A percentile compares a stretch with the other conserved stretches of the same genome.
Conservation (phyloP, 305 asterid species). For the Plantago lanceolata region DNA sequence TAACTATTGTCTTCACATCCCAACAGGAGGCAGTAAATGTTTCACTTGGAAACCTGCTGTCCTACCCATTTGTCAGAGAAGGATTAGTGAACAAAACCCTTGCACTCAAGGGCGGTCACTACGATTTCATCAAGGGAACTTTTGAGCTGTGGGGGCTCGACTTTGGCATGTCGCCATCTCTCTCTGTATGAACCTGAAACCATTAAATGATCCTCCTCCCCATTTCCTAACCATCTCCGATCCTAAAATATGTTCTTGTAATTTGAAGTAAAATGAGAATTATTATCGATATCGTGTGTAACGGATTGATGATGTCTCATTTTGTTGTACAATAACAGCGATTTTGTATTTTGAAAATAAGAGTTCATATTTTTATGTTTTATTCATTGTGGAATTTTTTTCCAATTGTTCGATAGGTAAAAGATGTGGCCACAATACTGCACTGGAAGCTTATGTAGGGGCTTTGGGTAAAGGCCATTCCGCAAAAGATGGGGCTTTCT, state of each 20-base stretch:
- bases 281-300: slow-evolving; percentile 29
- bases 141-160: slow-evolving; percentile 92
- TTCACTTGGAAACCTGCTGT: slow-evolving; percentile 73
- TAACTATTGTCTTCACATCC: not conserved
- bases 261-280: slow-evolving; percentile 27
- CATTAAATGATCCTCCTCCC: slow-evolving; percentile 24
- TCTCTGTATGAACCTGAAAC: slow-evolving; percentile 67
- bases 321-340: slow-evolving; percentile 24
- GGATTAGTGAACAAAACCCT: slow-evolving; percentile 81
- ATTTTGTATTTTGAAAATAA: slow-evolving; percentile 17
- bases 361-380: slow-evolving; percentile 22
- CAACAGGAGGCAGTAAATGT: slow-evolving; percentile 91
- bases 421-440: slow-evolving; percentile 87
- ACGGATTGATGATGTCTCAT: slow-evolving; percentile 25
- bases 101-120: slow-evolving; percentile 76
- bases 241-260: slow-evolving; percentile 30
- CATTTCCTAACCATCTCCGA: slow-evolving; percentile 28
- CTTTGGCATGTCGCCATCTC: slow-evolving; percentile 54
- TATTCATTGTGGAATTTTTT: slow-evolving; percentile 39
- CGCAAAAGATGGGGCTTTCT: slow-evolving; percentile 37
- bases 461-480: slow-evolving; percentile 35
- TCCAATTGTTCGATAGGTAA: slow-evolving; percentile 50
- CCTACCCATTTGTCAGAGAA: slow-evolving; percentile 82
- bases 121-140: slow-evolving; percentile 70
- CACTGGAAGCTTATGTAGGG: slow-evolving; percentile 84